Evolutionary conservation across 176 grass and related monocot genomes (phyloP).

Genomic region (Cenchrus purpureus): DNA sequence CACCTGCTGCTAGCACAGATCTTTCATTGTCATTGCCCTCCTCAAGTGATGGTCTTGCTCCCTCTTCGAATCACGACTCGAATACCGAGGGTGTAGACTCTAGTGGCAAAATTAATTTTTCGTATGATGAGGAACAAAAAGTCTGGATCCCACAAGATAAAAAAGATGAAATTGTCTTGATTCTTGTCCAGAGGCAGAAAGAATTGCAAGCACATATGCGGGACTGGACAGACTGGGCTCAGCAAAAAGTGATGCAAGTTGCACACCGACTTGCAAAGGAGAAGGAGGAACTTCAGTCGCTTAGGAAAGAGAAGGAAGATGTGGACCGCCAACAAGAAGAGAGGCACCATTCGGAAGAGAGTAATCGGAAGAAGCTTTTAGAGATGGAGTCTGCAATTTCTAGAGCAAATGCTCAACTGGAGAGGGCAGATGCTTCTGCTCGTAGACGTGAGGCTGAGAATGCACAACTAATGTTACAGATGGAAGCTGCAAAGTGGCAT

Average conservation of each 20-base stretch:
- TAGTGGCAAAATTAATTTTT: slow-evolving; percentile 48
- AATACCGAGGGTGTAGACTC: slow-evolving; percentile 45
- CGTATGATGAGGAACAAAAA: slow-evolving; percentile 61
- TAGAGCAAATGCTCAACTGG: slow-evolving; percentile 66
- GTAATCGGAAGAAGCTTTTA: slow-evolving; percentile 79
- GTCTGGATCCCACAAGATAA: slow-evolving; percentile 77
- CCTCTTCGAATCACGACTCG: slow-evolving; percentile 44
- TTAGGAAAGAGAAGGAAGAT: slow-evolving; percentile 83
- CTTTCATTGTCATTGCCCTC: slow-evolving; percentile 72
- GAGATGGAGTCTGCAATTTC: slow-evolving; percentile 93
- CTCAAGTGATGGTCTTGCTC: slow-evolving; percentile 37
- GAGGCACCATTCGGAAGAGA: slow-evolving; percentile 76
- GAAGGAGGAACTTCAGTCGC: slow-evolving; percentile 75
- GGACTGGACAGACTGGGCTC: slow-evolving; percentile 93
- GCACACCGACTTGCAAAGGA: slow-evolving; percentile 81
- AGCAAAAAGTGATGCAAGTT: slow-evolving; percentile 96
- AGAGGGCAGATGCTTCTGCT: slow-evolving; percentile 70
- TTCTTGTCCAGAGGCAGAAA: slow-evolving; percentile 76
- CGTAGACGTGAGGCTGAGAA: slow-evolving; percentile 70
- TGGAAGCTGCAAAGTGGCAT: slow-evolving; percentile 84
- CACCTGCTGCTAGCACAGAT: slow-evolving; percentile 65
- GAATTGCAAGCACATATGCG: slow-evolving; percentile 75
- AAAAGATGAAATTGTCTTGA: slow-evolving; percentile 79
- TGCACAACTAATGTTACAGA: slow-evolving; percentile 67
- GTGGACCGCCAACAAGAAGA: slow-evolving; percentile 66